These are phyloP conservation scores for Balansia obtecta DNA, from an alignment of 2,329 filamentous ascomycete species.

Conservation along the genomic window DNA sequence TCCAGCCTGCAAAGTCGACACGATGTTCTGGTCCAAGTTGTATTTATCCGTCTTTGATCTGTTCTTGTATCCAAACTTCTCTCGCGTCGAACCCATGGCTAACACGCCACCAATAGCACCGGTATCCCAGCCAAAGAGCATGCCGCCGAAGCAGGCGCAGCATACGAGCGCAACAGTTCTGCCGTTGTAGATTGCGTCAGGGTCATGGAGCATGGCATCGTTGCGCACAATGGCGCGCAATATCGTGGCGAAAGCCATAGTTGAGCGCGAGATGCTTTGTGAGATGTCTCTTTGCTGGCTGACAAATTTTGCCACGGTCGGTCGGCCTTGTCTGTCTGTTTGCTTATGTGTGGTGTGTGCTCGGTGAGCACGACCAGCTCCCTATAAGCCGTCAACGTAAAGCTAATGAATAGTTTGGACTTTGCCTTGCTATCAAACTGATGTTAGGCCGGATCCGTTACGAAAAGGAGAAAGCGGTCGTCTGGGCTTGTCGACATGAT, in stretches of 20 bases:
- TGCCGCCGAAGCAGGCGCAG: constrained; percentile 56
- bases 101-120: constrained; percentile 58
- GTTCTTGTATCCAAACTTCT: constrained; percentile 24
- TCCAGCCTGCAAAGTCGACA: constrained; percentile 58
- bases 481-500: not conserved
- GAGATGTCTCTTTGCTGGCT: no score
- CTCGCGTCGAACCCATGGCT: constrained; percentile 44
- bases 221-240: constrained; percentile 50
- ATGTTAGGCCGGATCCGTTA: no score
- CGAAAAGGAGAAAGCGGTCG: no score
- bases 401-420: no score
- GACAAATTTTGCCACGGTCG: no score
- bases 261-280: not conserved
- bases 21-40: constrained; percentile 52
- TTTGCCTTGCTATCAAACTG: no score
- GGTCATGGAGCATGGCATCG: constrained; percentile 58
- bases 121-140: constrained; percentile 39
- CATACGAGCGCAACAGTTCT: constrained; percentile 51
- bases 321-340: no score
- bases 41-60: constrained; percentile 22
- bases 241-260: constrained; percentile 31
- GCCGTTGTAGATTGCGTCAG: constrained; percentile 58
- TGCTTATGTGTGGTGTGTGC: no score
- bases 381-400: no score
- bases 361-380: no score